Conservation (phyloP, 192 early-diverging fungal species). For the Linnemannia zychae region DNA sequence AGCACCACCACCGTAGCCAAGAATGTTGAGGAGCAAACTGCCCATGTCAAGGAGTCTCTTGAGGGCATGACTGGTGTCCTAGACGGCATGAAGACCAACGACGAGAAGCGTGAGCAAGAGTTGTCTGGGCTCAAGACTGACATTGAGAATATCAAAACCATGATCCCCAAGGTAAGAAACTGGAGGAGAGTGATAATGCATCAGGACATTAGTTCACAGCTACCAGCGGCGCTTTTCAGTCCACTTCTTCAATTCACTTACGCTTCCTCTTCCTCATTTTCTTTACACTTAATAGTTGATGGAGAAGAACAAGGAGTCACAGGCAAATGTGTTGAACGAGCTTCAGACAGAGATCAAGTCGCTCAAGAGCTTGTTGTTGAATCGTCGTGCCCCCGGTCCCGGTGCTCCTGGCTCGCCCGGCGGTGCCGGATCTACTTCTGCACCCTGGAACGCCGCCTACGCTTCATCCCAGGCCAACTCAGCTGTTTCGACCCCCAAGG, state of each 20-base stretch:
- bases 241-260: too few relatives aligned
- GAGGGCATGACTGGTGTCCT: slow-evolving; percentile 72
- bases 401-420: slow-evolving; percentile 3
- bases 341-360: slow-evolving; percentile 96
- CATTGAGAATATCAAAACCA: slow-evolving; percentile 76
- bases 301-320: slow-evolving; percentile 80
- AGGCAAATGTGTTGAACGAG: slow-evolving; percentile 76
- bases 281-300: slow-evolving; percentile 66
- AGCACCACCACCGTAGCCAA: slow-evolving; percentile 56
- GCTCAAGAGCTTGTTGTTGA: slow-evolving; percentile 91
- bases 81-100: slow-evolving; percentile 72
- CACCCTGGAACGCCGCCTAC: slow-evolving; percentile 55
- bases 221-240: too few relatives aligned
- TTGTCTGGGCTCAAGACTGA: slow-evolving; percentile 81
- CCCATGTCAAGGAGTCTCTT: slow-evolving; percentile 80
- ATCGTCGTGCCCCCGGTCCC: slow-evolving; percentile 73
- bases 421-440: slow-evolving; percentile 43
- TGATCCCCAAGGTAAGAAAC: slow-evolving; percentile 78
- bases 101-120: slow-evolving; percentile 76
- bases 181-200: not conserved
- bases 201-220: not conserved
- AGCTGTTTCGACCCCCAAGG: slow-evolving; percentile 6
- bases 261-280: not conserved
- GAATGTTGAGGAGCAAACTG: slow-evolving; percentile 77
- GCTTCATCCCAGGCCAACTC: slow-evolving; percentile 16